Percentiles rank a stretch among this genome's conserved stretches.
phyloP scores from a whole-genome alignment of 257 asterid species.

The Rhazya stricta region DNA sequence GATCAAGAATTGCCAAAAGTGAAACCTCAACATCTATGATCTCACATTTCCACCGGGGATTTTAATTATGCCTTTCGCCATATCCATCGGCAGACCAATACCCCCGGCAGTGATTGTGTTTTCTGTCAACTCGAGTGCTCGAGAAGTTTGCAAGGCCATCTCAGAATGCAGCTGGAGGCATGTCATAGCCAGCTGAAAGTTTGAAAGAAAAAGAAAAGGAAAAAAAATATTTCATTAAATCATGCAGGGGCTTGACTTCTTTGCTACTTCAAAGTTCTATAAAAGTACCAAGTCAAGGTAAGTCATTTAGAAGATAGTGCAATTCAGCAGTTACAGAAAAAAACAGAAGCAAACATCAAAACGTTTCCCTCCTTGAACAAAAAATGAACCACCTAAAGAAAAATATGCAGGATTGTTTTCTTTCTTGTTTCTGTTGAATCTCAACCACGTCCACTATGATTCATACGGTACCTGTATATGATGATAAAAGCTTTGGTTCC shows the following conservation, averaged over 20 bases:
- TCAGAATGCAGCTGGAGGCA: constrained; percentile 91
- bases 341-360: constrained; percentile 4
- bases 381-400: neutral
- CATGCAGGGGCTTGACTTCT: neutral
- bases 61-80: constrained; percentile 40
- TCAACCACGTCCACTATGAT: too few relatives aligned
- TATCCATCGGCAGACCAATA: constrained; percentile 41
- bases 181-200: constrained; percentile 73
- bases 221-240: neutral
- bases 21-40: neutral
- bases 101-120: constrained; percentile 23
- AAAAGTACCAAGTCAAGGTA: neutral
- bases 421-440: neutral
- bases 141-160: constrained; percentile 84
- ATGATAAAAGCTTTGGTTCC: neutral
- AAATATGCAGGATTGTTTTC: neutral
- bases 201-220: neutral
- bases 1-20: neutral
- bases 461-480: neutral
- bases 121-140: constrained; percentile 57
- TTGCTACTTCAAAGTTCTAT: neutral
- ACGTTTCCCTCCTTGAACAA: neutral
- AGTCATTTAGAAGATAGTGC: neutral
- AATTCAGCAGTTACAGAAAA: neutral
- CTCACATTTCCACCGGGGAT: constrained; percentile 36